Conservation (phyloP, 2,329 filamentous ascomycete genomes). For the Dactylellina parvicollis region DNA sequence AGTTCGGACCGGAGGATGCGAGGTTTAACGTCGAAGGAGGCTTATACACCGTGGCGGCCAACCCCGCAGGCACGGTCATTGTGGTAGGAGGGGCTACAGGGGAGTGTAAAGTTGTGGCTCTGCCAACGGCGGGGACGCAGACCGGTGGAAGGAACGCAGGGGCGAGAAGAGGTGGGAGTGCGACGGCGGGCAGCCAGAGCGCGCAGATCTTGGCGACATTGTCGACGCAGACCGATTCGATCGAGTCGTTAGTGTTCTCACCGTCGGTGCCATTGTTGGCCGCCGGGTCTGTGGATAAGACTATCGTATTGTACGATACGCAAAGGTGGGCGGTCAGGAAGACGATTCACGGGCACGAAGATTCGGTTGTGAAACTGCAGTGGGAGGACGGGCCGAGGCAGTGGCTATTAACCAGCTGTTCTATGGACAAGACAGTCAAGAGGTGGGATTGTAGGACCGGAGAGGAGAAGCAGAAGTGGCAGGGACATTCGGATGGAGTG, state of each 20-base stretch:
- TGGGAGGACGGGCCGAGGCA: slow-evolving; percentile 72
- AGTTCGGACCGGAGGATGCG: slow-evolving; percentile 81
- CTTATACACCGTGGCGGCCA: slow-evolving; percentile 84
- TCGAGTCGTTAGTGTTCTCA: slow-evolving; percentile 80
- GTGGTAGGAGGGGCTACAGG: slow-evolving; percentile 90
- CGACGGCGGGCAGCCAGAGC: slow-evolving; percentile 63
- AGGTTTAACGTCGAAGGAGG: slow-evolving; percentile 92
- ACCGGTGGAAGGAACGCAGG: slow-evolving; percentile 59
- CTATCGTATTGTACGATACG: slow-evolving; percentile 86
- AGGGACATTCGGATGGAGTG: slow-evolving; percentile 75
- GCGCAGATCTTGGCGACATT: slow-evolving; percentile 83
- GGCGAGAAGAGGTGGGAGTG: slow-evolving; percentile 61
- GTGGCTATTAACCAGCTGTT: slow-evolving; percentile 84
- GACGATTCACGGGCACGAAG: slow-evolving; percentile 85
- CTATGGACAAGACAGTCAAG: slow-evolving; percentile 89
- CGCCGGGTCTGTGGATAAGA: slow-evolving; percentile 76
- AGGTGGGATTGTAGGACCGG: slow-evolving; percentile 85
- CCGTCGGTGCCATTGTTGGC: slow-evolving; percentile 68
- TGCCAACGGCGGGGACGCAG: slow-evolving; percentile 69
- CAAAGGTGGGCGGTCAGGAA: slow-evolving; percentile 82
- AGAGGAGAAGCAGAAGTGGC: slow-evolving; percentile 82
- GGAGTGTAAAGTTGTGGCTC: slow-evolving; percentile 81
- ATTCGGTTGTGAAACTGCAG: slow-evolving; percentile 90
- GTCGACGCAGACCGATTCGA: slow-evolving; percentile 78
- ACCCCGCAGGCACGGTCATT: slow-evolving; percentile 79